A percentile compares a stretch with the other conserved stretches of the same genome.
phyloP scores from a whole-genome alignment of 2,329 filamentous ascomycete genomes.

The Dactylellina parvicollis region DNA sequence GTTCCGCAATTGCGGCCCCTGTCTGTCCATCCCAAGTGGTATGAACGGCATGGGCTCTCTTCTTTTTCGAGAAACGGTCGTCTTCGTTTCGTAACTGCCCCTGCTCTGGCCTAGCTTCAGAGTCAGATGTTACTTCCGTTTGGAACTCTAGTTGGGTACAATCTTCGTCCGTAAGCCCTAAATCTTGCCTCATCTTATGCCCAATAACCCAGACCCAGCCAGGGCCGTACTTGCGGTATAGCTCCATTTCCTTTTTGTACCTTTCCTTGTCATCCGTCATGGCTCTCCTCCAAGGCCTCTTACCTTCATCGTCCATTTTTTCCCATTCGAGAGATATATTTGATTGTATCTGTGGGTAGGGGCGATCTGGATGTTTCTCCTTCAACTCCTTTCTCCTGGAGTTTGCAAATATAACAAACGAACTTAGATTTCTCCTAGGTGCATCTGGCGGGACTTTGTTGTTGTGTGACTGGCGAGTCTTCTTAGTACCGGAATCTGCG shows the following conservation, averaged over 20 bases:
- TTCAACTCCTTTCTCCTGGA: slow-evolving; percentile 34
- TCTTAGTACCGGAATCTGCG: slow-evolving; percentile 19
- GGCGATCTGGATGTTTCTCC: slow-evolving; percentile 21
- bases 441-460: slow-evolving; percentile 53
- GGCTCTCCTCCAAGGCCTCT: slow-evolving; percentile 26
- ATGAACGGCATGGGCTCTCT: neutral
- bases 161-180: slow-evolving; percentile 47
- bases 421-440: slow-evolving; percentile 51
- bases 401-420: slow-evolving; percentile 54
- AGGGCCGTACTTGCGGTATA: slow-evolving; percentile 45
- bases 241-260: slow-evolving; percentile 47
- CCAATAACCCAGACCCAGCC: slow-evolving; percentile 48
- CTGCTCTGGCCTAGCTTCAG: neutral
- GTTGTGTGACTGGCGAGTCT: slow-evolving; percentile 45
- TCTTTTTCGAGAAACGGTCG: neutral
- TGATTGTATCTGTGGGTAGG: slow-evolving; percentile 45
- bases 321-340: slow-evolving; percentile 50
- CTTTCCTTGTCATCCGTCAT: slow-evolving; percentile 49
- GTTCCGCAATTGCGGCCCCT: neutral
- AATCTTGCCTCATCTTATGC: slow-evolving; percentile 28
- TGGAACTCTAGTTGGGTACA: slow-evolving; percentile 37
- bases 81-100: neutral
- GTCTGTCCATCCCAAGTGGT: neutral
- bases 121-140: neutral
- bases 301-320: slow-evolving; percentile 28